A percentile compares a stretch with the other conserved stretches of the same genome.
These are phyloP conservation scores for Triticum monococcum DNA, from an alignment of 176 grass and related monocot species.

Conservation along the genomic window DNA sequence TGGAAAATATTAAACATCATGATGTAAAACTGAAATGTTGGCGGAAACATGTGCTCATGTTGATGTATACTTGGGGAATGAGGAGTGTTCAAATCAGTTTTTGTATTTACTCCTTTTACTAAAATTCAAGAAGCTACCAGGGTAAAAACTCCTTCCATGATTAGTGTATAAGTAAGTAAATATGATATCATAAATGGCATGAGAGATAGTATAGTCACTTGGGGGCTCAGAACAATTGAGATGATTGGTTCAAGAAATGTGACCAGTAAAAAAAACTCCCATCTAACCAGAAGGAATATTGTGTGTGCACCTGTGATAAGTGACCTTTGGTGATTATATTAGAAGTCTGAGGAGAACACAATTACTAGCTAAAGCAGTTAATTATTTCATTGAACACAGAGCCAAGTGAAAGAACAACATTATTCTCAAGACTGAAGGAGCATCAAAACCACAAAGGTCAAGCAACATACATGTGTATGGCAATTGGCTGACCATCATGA, in stretches of 20 bases:
- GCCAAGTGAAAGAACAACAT: neutral
- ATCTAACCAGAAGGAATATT: neutral
- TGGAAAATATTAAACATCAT: neutral
- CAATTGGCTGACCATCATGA: neutral
- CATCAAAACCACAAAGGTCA: neutral
- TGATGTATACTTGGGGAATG: neutral
- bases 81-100: neutral
- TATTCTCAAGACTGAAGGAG: neutral
- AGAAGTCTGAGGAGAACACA: neutral
- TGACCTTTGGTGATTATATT: neutral
- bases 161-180: neutral
- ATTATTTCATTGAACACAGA: neutral
- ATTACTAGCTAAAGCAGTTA: neutral
- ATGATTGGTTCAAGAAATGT: neutral
- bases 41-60: constrained; percentile 4
- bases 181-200: neutral
- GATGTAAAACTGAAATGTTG: constrained; percentile 8
- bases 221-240: neutral
- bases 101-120: neutral
- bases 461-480: neutral
- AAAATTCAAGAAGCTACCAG: neutral
- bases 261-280: neutral
- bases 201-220: neutral
- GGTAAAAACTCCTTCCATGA: neutral
- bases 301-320: neutral